These are phyloP conservation scores for Fusarium metavorans DNA, from an alignment of 2,329 filamentous ascomycete species.

Conservation along the genomic window DNA sequence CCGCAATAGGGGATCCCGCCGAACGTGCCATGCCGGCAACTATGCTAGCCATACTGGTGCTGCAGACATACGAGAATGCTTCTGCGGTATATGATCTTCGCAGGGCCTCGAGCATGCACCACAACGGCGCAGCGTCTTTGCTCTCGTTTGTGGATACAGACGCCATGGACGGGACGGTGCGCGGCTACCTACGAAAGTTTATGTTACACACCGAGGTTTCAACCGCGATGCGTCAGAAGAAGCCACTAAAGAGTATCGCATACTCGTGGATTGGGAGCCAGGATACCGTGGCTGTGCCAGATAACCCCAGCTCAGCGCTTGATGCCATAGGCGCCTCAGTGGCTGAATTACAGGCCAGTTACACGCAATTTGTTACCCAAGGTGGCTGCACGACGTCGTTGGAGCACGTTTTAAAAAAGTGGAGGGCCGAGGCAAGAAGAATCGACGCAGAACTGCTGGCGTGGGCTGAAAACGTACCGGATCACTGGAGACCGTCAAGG, in stretches of 20 bases:
- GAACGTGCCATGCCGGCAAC: neutral
- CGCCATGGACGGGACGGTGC: neutral
- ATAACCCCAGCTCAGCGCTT: neutral
- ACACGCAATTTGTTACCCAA: neutral
- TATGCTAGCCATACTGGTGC: neutral
- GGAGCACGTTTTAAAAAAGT: neutral
- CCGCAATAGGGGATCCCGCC: neutral
- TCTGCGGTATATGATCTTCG: neutral
- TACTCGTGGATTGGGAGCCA: neutral
- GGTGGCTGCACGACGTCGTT: neutral
- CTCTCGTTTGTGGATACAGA: neutral
- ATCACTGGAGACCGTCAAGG: neutral
- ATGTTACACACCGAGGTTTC: neutral
- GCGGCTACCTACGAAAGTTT: neutral
- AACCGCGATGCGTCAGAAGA: neutral
- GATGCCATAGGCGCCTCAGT: neutral
- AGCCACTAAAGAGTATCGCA: neutral
- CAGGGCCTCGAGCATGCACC: neutral
- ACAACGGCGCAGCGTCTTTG: neutral
- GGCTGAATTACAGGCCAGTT: neutral
- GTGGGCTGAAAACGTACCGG: neutral
- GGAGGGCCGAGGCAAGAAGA: neutral
- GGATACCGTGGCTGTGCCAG: neutral
- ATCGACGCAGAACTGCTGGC: neutral
- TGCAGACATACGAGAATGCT: neutral